Percentiles rank a stretch among this genome's conserved stretches.
Evolutionary conservation across 108 stramenopile species (phyloP).

Genomic region (Cyclotella choctawhatcheeana): DNA sequence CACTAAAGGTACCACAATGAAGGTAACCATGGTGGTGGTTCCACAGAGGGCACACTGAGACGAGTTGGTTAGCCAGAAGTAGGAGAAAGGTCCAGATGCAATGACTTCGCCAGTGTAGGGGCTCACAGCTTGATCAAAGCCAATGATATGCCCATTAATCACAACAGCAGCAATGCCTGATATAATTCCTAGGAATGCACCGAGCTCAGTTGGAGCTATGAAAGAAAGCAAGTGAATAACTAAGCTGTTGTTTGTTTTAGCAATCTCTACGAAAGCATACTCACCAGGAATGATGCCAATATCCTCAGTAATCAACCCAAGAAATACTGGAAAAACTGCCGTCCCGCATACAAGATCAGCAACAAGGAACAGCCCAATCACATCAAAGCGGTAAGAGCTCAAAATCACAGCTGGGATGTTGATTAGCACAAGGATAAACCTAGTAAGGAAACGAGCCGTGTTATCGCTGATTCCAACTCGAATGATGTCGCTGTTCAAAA

Average conservation of each 20-base stretch:
- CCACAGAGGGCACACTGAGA: slow-evolving; percentile 78
- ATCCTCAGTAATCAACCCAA: slow-evolving; percentile 70
- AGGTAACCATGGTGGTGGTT: slow-evolving; percentile 72
- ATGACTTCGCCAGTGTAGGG: slow-evolving; percentile 51
- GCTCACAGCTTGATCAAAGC: slow-evolving; percentile 58
- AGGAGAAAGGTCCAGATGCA: slow-evolving; percentile 59
- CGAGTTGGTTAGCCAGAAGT: slow-evolving; percentile 81
- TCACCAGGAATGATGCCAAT: slow-evolving; percentile 45
- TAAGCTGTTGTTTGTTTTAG: too few relatives aligned
- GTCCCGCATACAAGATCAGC: slow-evolving; percentile 85
- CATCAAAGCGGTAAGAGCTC: slow-evolving; percentile 66
- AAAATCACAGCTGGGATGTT: slow-evolving; percentile 69
- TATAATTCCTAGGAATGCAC: slow-evolving; percentile 69
- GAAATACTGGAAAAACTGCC: slow-evolving; percentile 72
- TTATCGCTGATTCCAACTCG: slow-evolving; percentile 54
- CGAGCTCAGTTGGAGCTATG: slow-evolving; percentile 74
- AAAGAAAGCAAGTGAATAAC: not conserved
- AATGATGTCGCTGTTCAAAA: slow-evolving; percentile 64
- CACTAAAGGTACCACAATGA: slow-evolving; percentile 73
- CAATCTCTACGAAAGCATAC: not conserved
- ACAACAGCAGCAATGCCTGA: slow-evolving; percentile 71
- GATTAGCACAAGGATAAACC: slow-evolving; percentile 56
- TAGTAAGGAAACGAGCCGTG: slow-evolving; percentile 37
- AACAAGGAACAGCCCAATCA: slow-evolving; percentile 76
- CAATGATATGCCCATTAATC: slow-evolving; percentile 63